Percentiles rank a stretch among this genome's conserved stretches.
Conservation (phyloP, 495 filamentous ascomycete species). For the Aspergillus asperescens region DNA sequence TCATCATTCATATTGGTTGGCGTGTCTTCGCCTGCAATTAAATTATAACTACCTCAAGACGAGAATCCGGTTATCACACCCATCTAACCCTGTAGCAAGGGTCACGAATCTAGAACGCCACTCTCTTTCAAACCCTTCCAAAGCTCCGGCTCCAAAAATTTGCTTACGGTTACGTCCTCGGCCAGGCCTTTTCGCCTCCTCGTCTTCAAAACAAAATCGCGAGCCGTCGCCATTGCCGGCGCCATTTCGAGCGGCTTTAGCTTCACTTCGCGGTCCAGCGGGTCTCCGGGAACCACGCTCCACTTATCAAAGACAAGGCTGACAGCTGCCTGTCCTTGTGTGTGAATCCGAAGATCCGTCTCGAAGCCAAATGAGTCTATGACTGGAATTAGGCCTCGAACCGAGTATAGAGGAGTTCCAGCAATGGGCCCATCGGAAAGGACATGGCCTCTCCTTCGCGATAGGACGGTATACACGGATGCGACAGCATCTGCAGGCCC, state of each 20-base stretch:
- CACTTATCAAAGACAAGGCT: slow-evolving; percentile 94
- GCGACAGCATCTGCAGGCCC: slow-evolving; percentile 87
- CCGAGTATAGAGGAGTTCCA: slow-evolving; percentile 90
- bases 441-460: slow-evolving; percentile 84
- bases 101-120: slow-evolving; percentile 71
- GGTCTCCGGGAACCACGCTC: slow-evolving; percentile 92
- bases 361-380: slow-evolving; percentile 98
- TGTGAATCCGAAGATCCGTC: slow-evolving; percentile 93
- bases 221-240: slow-evolving; percentile 74
- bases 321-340: slow-evolving; percentile 84
- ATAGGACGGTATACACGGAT: slow-evolving; percentile 85
- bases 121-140: slow-evolving; percentile 83
- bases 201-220: slow-evolving; percentile 96
- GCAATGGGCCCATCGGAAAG: slow-evolving; percentile 88
- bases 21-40: neutral
- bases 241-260: slow-evolving; percentile 83
- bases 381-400: slow-evolving; percentile 85
- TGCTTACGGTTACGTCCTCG: slow-evolving; percentile 91
- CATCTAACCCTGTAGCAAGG: neutral
- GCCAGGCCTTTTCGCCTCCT: slow-evolving; percentile 86
- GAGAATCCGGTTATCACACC: neutral
- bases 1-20: neutral
- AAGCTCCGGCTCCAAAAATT: slow-evolving; percentile 92
- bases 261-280: slow-evolving; percentile 80
- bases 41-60: slow-evolving; percentile 1